Percentiles rank a stretch among this genome's conserved stretches.
Evolutionary conservation across 2,329 filamentous ascomycete species (phyloP).

Genomic region (Trichoderma sp.): DNA sequence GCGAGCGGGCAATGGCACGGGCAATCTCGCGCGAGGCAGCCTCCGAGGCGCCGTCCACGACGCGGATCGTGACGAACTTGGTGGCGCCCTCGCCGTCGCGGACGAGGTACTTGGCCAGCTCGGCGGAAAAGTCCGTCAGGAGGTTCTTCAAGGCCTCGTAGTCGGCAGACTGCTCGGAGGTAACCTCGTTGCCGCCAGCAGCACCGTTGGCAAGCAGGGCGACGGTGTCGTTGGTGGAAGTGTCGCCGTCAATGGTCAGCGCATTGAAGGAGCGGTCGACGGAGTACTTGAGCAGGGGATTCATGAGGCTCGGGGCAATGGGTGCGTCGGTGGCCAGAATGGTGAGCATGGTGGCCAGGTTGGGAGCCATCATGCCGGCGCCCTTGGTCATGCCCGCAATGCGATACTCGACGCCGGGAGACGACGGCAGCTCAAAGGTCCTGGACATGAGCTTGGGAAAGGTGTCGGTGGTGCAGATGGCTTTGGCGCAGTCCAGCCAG

Average conservation of each 20-base stretch:
- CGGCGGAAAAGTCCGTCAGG: slow-evolving; percentile 73
- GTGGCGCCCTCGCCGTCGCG: slow-evolving; percentile 96
- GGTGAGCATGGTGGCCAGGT: slow-evolving; percentile 94
- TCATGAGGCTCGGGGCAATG: slow-evolving; percentile 64
- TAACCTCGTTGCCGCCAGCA: slow-evolving; percentile 67
- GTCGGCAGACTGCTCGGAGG: slow-evolving; percentile 53
- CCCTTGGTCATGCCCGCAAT: slow-evolving; percentile 97
- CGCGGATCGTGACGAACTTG: slow-evolving; percentile 93
- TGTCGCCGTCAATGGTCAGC: slow-evolving; percentile 96
- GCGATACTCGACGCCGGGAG: slow-evolving; percentile 69
- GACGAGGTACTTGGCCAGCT: slow-evolving; percentile 88
- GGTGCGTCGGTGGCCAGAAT: slow-evolving; percentile 90
- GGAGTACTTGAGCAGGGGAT: slow-evolving; percentile 66
- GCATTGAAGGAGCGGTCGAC: slow-evolving; percentile 89
- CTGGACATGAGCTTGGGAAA: slow-evolving; percentile 93
- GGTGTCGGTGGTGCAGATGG: slow-evolving; percentile 97
- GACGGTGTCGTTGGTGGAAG: slow-evolving; percentile 94
- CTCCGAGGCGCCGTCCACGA: slow-evolving; percentile 68
- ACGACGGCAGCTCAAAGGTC: slow-evolving; percentile 79
- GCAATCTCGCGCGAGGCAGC: slow-evolving; percentile 74
- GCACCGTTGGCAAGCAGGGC: slow-evolving; percentile 94
- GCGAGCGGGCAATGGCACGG: slow-evolving; percentile 82
- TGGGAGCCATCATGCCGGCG: slow-evolving; percentile 98
- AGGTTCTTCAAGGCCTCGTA: slow-evolving; percentile 68
- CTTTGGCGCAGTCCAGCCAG: slow-evolving; percentile 82